phyloP scores from a whole-genome alignment of 345 rosid species.

The Cochlearia excelsa region DNA sequence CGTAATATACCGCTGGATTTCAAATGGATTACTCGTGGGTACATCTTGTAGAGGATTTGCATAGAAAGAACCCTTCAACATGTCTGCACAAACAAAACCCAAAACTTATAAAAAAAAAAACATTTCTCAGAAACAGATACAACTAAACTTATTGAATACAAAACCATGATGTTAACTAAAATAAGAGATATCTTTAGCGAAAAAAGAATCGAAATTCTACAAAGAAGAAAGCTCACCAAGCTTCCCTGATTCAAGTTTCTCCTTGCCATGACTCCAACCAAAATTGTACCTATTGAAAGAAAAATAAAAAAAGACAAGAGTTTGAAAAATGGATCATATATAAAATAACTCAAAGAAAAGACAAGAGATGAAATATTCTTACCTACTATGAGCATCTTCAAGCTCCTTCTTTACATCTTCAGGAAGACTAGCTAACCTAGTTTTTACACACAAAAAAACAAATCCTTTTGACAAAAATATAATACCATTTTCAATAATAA shows the following conservation, averaged over 20 bases:
- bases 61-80: constrained; percentile 82
- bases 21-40: constrained; percentile 54
- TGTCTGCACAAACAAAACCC: constrained; percentile 55
- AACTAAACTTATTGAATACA: constrained; percentile 1
- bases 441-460: too few species aligned
- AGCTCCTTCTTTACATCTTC: constrained; percentile 74
- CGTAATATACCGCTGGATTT: constrained; percentile 51
- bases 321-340: constrained; percentile 5
- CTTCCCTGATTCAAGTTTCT: constrained; percentile 91
- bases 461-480: too few species aligned
- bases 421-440: constrained; percentile 75
- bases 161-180: not conserved
- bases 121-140: not conserved
- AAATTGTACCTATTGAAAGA: constrained; percentile 59
- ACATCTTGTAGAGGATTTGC: constrained; percentile 81
- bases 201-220: not conserved
- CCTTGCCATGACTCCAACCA: constrained; percentile 99
- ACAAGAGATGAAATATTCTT: constrained; percentile 3
- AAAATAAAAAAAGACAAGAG: not conserved
- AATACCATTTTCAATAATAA: too few species aligned
- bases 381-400: constrained; percentile 89
- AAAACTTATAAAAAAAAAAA: too few species aligned
- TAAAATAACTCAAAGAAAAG: not conserved
- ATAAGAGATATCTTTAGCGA: constrained; percentile 1
- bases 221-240: constrained; percentile 47